Percentiles rank a stretch among this genome's conserved stretches.
These are phyloP conservation scores for Fusarium nanum DNA, from an alignment of 2,329 filamentous ascomycete species.

Conservation along the genomic window DNA sequence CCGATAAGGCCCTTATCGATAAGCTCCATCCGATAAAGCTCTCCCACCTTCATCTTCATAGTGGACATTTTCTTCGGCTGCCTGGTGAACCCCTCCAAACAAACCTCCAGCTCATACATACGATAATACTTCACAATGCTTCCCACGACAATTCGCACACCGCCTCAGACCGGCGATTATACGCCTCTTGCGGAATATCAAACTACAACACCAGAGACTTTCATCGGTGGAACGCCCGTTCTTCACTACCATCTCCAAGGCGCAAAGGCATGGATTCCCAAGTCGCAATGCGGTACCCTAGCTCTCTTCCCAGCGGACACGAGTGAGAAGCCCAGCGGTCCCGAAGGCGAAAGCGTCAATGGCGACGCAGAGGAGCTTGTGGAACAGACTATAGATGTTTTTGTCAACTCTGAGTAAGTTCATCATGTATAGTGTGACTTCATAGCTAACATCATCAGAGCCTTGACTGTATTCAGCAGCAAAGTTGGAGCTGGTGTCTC, in stretches of 20 bases:
- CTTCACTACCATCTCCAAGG: slow-evolving; percentile 71
- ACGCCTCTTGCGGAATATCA: slow-evolving; percentile 75
- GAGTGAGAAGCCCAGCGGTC: slow-evolving; percentile 45
- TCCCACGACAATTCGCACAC: slow-evolving; percentile 66
- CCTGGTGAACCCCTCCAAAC: slow-evolving; percentile 39
- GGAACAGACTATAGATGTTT: slow-evolving; percentile 66
- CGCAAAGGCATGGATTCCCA: slow-evolving; percentile 68
- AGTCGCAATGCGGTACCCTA: slow-evolving; percentile 65
- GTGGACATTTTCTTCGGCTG: slow-evolving; percentile 40
- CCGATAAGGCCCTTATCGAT: slow-evolving; percentile 37
- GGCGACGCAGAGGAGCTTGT: slow-evolving; percentile 53
- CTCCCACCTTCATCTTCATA: slow-evolving; percentile 32
- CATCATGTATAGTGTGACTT: not conserved
- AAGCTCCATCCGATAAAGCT: slow-evolving; percentile 35
- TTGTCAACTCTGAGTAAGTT: slow-evolving; percentile 68
- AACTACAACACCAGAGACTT: slow-evolving; percentile 76
- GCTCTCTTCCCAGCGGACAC: slow-evolving; percentile 63
- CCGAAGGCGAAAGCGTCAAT: slow-evolving; percentile 40
- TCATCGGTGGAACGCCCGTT: slow-evolving; percentile 77
- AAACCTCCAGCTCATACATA: slow-evolving; percentile 6
- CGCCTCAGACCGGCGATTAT: slow-evolving; percentile 70
- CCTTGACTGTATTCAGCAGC: slow-evolving; percentile 72
- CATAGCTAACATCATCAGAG: slow-evolving; percentile 39
- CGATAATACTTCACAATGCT: slow-evolving; percentile 48
- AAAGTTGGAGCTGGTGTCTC: slow-evolving; percentile 69